These are phyloP conservation scores for Saturnispora bothae DNA, from an alignment of 805 yeast genomes.

Conservation along the genomic window DNA sequence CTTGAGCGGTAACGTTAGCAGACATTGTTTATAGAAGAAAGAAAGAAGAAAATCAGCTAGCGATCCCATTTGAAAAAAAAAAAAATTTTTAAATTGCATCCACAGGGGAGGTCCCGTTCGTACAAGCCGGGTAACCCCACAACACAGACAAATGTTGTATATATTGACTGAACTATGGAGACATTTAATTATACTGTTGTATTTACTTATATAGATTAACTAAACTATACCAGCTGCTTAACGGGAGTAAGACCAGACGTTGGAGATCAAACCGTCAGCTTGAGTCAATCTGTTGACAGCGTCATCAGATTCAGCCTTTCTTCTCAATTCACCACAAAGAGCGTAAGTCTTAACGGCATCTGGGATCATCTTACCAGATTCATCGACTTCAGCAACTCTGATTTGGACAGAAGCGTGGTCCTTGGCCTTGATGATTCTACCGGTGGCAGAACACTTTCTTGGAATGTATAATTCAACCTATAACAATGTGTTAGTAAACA, in stretches of 20 bases:
- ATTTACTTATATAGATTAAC: no score
- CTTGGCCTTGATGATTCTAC: constrained; percentile 99
- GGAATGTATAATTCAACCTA: constrained; percentile 99
- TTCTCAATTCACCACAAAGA: constrained; percentile 93
- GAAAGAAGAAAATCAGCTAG: not conserved
- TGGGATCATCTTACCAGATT: constrained; percentile 87
- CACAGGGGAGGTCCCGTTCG: not conserved
- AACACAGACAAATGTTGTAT: no score
- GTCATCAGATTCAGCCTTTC: constrained; percentile 99
- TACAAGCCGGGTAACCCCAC: constrained; percentile 9
- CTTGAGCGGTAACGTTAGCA: constrained; percentile 26
- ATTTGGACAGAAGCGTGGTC: constrained; percentile 99
- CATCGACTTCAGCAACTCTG: constrained; percentile 97
- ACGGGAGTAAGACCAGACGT: constrained; percentile 93
- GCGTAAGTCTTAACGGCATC: constrained; percentile 92
- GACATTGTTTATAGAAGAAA: constrained; percentile 10
- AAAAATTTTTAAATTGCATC: not conserved
- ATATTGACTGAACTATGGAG: no score
- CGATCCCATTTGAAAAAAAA: not conserved
- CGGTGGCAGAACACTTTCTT: constrained; percentile 99
- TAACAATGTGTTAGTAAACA: constrained; percentile 16
- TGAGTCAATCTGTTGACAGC: constrained; percentile 98
- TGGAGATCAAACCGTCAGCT: constrained; percentile 95
- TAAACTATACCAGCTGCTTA: no score
- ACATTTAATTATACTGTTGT: no score